Evolutionary conservation across 1,284 basidiomycete genomes (phyloP), one percentile per base, ranked within the genome.

Genomic region (Malassezia furfur): DNA sequence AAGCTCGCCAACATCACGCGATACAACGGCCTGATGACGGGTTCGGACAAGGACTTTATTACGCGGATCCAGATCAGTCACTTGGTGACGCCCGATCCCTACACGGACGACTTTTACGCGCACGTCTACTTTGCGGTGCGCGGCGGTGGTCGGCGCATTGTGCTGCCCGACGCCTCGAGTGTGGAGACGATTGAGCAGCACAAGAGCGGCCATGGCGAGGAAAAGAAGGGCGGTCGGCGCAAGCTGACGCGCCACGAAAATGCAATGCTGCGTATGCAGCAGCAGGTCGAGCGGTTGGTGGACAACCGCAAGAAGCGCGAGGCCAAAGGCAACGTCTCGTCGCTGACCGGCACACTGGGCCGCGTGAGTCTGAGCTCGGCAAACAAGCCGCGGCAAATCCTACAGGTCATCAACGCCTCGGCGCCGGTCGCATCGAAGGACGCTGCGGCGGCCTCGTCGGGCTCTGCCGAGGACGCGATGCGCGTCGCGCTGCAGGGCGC

Each of bases 21-120:
- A 64, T 91, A 94, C 77, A 99, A 98, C 75, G 91, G 96, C 74
- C 81, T 96, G 52, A 99, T 99, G 94, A 90, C 87, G 0, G 88
- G 91, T 75, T 93, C 89, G 14, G 94, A 99, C 80, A 98, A 98
- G 78, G 94, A 98, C 74, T 99, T 98, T 75, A 98, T 99, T 77
- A 98, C 94, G 21, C 85, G 94, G 37, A 98, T 99, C 59, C 94
- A 99, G 77, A 88, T 99, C 44, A 96, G 91, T 1, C 93, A 98
- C 73, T 84, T 98, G 31, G 90, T 96, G 46, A 74, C 76, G 22
- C 61, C 70, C 22, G 94, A 98, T 78, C 94, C 94, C 0, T 96
- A 94, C 76, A 83, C 88, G 34, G 91, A 96, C 64, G 94, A 99
- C 75, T 99, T 96, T 74, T 98, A 99, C 71, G 93, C 91, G 7